Evolutionary conservation across 768 basidiomycete genomes (phyloP).

Genomic region (Phaeotremella skinneri): DNA sequence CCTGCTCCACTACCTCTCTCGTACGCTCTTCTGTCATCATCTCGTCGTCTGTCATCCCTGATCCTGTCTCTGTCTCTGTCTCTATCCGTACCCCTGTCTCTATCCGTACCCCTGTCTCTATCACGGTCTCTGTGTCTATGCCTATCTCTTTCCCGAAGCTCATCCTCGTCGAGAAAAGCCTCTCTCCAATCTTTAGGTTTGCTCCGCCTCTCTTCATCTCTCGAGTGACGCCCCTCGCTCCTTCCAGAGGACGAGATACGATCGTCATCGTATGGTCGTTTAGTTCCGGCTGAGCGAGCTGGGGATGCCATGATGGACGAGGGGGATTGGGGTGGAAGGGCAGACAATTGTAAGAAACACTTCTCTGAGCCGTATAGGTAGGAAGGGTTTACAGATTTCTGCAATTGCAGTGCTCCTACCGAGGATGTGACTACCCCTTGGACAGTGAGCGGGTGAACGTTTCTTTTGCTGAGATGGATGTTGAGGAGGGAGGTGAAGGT

Average conservation of each 20-base stretch:
- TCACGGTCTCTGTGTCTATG: slow-evolving; percentile 12
- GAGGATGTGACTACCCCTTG: neutral
- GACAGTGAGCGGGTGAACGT: too few relatives aligned
- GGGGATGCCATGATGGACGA: slow-evolving; percentile 27
- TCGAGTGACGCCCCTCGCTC: slow-evolving; percentile 14
- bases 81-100: slow-evolving; percentile 20
- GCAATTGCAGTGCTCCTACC: neutral
- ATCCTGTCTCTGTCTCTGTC: slow-evolving; percentile 23
- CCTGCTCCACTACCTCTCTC: slow-evolving; percentile 5
- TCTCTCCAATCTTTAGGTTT: slow-evolving; percentile 50
- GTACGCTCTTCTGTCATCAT: slow-evolving; percentile 2
- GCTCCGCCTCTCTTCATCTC: slow-evolving; percentile 16
- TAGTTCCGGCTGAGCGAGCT: slow-evolving; percentile 21
- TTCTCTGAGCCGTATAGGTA: slow-evolving; percentile 11
- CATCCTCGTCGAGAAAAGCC: slow-evolving; percentile 46
- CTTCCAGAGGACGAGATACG: slow-evolving; percentile 7
- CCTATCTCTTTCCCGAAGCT: slow-evolving; percentile 22
- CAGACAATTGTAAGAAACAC: slow-evolving; percentile 23
- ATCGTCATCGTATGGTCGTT: slow-evolving; percentile 26
- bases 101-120: slow-evolving; percentile 13
- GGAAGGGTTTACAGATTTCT: slow-evolving; percentile 24
- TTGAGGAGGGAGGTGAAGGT: too few relatives aligned
- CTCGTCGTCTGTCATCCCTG: slow-evolving; percentile 14
- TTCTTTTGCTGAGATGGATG: neutral
- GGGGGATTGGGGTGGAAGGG: slow-evolving; percentile 1